A percentile compares a stretch with the other conserved stretches of the same genome.
Conservation (phyloP, 306 rosid species). For the Morella rubra region DNA sequence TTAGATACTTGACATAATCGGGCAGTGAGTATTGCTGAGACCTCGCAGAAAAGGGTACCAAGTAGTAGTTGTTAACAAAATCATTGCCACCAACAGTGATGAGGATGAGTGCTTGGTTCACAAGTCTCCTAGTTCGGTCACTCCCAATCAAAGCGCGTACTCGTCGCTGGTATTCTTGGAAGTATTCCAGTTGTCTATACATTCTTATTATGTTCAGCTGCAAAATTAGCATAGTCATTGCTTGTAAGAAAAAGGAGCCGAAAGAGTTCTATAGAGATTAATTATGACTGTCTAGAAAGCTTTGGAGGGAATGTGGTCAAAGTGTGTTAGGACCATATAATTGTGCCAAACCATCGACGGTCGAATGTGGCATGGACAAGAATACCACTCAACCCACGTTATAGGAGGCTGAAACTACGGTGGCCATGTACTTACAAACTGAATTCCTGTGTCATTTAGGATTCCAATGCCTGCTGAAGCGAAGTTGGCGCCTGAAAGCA, state of each 20-base stretch:
- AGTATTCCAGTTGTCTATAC: no score
- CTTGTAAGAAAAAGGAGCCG: no score
- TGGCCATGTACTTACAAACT: slow-evolving; percentile 36
- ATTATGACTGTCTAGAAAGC: no score
- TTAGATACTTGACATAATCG: slow-evolving; percentile 3
- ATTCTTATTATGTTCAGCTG: slow-evolving; percentile 48
- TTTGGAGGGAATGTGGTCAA: no score
- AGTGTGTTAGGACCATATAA: no score
- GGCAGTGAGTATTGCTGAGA: slow-evolving; percentile 57
- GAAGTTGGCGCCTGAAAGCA: slow-evolving; percentile 69
- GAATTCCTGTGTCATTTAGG: slow-evolving; percentile 74
- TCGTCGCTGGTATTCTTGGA: slow-evolving; percentile 48
- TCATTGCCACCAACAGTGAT: slow-evolving; percentile 67
- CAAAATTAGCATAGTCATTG: background rate
- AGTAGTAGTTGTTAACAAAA: slow-evolving; percentile 71
- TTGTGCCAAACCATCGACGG: no score
- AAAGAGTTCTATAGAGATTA: background rate
- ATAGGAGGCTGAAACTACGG: slow-evolving; percentile 22
- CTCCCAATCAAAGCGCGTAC: slow-evolving; percentile 38
- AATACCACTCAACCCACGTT: no score
- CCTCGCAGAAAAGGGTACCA: slow-evolving; percentile 57
- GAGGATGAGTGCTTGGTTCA: slow-evolving; percentile 54
- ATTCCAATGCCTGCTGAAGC: slow-evolving; percentile 83
- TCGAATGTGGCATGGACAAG: background rate
- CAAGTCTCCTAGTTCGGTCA: slow-evolving; percentile 28